phyloP scores from a whole-genome alignment of 805 yeast species.

The Starmera caribaea region DNA sequence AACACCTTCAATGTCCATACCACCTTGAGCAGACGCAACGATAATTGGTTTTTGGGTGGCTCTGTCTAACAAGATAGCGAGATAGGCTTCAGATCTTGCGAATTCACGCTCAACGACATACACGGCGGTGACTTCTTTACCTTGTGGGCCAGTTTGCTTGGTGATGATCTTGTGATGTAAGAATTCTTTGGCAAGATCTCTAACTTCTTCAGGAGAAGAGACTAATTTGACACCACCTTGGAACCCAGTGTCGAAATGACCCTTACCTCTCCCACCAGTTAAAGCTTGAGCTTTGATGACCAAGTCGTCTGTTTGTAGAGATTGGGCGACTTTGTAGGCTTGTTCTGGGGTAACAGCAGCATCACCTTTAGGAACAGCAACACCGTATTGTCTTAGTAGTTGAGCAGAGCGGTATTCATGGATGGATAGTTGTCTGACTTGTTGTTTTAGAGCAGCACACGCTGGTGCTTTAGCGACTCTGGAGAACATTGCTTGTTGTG shows the following conservation, averaged over 20 bases:
- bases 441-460: constrained; percentile 10
- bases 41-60: constrained; percentile 81
- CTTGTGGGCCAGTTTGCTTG: constrained; percentile 96
- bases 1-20: constrained; percentile 99
- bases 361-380: constrained; percentile 85
- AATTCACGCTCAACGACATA: constrained; percentile 92
- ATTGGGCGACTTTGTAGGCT: constrained; percentile 75
- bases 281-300: constrained; percentile 98
- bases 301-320: constrained; percentile 66
- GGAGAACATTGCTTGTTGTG: not conserved
- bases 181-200: constrained; percentile 81
- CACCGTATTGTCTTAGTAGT: constrained; percentile 68
- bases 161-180: constrained; percentile 88
- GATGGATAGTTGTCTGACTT: constrained; percentile 69
- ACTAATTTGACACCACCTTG: constrained; percentile 95
- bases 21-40: constrained; percentile 97
- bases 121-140: constrained; percentile 94
- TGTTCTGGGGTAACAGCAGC: constrained; percentile 88
- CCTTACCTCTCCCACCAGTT: constrained; percentile 99
- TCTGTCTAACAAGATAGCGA: constrained; percentile 94
- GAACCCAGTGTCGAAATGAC: constrained; percentile 91
- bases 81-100: constrained; percentile 89
- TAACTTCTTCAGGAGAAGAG: constrained; percentile 76
- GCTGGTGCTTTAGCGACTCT: not conserved
- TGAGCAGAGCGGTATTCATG: constrained; percentile 96